phyloP scores from a whole-genome alignment of 148 eudicot species.

The Simmondsia chinensis region DNA sequence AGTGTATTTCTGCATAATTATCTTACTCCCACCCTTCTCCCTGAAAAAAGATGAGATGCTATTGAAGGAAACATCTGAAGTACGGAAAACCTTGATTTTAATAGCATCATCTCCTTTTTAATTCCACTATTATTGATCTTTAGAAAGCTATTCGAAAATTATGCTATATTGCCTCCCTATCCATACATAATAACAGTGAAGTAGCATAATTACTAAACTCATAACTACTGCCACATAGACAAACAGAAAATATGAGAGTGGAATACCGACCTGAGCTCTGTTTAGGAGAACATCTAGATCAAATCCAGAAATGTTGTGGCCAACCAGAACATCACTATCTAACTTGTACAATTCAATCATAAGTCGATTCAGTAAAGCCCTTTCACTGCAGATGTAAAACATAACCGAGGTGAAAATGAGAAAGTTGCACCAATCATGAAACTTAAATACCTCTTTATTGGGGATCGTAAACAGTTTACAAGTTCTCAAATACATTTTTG shows the following conservation, averaged over 20 bases:
- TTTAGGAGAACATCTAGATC: constrained; percentile 92
- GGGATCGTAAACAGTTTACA: too few species aligned
- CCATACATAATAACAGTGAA: neutral
- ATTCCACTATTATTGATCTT: neutral
- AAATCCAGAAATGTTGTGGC: constrained; percentile 98
- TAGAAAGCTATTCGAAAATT: neutral
- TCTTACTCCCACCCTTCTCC: too few species aligned
- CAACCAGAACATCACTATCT: constrained; percentile 92
- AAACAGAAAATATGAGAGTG: too few species aligned
- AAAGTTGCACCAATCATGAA: too few species aligned
- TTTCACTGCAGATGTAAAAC: constrained; percentile 51
- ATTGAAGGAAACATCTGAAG: neutral
- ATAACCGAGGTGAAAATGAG: too few species aligned
- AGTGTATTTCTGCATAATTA: neutral
- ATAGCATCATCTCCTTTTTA: neutral
- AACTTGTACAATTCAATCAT: constrained; percentile 82
- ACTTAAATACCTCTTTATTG: too few species aligned
- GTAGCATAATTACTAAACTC: neutral
- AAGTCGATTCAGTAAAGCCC: constrained; percentile 77
- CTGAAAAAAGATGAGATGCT: too few species aligned
- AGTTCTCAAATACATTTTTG: too few species aligned
- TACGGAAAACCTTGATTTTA: neutral
- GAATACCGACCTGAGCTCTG: constrained; percentile 66
- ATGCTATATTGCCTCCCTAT: neutral
- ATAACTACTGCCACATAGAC: too few species aligned